phyloP scores from a whole-genome alignment of 75 land plant genomes.

The Cryptomeria japonica region DNA sequence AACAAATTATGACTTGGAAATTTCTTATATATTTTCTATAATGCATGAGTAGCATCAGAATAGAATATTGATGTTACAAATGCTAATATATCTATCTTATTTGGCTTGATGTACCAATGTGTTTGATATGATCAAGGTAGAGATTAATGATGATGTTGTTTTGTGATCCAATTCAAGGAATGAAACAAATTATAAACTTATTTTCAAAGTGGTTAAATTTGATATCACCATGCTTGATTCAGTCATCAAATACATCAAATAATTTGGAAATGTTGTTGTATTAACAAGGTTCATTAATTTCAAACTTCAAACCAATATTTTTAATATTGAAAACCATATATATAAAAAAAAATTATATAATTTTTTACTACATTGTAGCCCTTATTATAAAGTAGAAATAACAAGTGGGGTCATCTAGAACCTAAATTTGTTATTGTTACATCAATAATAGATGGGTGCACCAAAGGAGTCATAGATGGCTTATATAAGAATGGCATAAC shows the following conservation, averaged over 20 bases:
- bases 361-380: too few relatives aligned
- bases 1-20: not conserved
- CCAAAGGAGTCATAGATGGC: too few relatives aligned
- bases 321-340: too few relatives aligned
- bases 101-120: not conserved
- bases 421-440: too few relatives aligned
- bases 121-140: constrained; percentile 29
- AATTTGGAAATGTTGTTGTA: constrained; percentile 39
- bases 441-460: too few relatives aligned
- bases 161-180: constrained; percentile 30
- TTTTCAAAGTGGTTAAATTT: constrained; percentile 18
- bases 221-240: constrained; percentile 25
- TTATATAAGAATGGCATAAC: too few relatives aligned
- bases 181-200: constrained; percentile 32
- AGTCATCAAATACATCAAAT: constrained; percentile 40
- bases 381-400: too few relatives aligned
- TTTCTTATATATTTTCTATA: not conserved
- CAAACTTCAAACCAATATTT: too few relatives aligned
- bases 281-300: constrained; percentile 28
- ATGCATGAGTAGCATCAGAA: not conserved
- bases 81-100: not conserved
- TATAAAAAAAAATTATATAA: too few relatives aligned
- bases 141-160: constrained; percentile 64
- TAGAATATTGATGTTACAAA: not conserved
- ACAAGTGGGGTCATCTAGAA: too few relatives aligned